These are phyloP conservation scores for Xylaria flabelliformis DNA, from an alignment of 495 filamentous ascomycete genomes.

Conservation along the genomic window DNA sequence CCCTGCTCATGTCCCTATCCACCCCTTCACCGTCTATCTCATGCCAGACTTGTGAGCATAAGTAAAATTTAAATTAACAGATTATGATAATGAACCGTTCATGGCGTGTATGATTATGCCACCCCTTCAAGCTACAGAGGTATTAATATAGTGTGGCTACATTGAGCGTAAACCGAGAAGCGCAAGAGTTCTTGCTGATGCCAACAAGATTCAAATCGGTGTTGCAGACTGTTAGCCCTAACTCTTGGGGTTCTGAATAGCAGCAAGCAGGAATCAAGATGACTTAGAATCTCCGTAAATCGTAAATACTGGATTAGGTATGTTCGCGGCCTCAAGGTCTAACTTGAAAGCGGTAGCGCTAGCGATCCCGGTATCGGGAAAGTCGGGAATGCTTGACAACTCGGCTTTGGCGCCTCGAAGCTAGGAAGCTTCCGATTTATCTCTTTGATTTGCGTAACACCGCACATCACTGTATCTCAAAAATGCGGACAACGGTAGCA, in stretches of 20 bases:
- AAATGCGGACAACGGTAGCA: constrained; percentile 25
- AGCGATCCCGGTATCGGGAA: constrained; percentile 26
- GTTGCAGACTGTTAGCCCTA: background rate
- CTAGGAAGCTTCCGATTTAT: constrained; percentile 1
- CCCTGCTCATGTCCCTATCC: background rate
- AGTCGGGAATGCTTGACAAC: constrained; percentile 20
- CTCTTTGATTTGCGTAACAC: background rate
- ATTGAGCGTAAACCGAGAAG: too few species aligned
- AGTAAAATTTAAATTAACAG: background rate
- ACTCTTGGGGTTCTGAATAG: background rate
- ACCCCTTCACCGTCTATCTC: too few species aligned
- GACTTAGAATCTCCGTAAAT: background rate
- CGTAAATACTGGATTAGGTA: background rate
- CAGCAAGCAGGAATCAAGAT: background rate
- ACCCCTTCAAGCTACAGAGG: too few species aligned
- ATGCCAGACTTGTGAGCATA: too few species aligned
- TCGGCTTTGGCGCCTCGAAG: background rate
- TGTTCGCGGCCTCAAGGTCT: background rate
- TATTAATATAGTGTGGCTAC: background rate
- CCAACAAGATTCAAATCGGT: background rate
- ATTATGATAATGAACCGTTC: background rate
- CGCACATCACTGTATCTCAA: background rate
- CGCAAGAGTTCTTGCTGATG: background rate
- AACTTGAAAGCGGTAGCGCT: background rate
- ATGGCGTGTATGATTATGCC: too few species aligned